A percentile compares a stretch with the other conserved stretches of the same genome.
Evolutionary conservation across 495 filamentous ascomycete genomes (phyloP).

Genomic region (Aspergillus sclerotioniger): DNA sequence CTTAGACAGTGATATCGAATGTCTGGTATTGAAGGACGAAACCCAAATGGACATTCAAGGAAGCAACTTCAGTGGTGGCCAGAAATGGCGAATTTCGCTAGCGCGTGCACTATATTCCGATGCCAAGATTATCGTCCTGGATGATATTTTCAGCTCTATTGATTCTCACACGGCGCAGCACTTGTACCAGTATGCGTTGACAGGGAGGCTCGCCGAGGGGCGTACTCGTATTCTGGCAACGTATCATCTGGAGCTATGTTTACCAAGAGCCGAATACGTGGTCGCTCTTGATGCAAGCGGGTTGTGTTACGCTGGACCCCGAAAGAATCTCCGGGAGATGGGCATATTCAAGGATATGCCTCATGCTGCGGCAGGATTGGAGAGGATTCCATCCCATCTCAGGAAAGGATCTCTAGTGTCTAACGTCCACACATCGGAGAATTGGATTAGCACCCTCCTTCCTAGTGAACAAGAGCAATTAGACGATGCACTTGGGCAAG

Average conservation of each 20-base stretch:
- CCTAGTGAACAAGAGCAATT: background rate
- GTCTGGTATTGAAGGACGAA: constrained; percentile 62
- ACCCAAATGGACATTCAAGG: constrained; percentile 72
- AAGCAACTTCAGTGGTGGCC: constrained; percentile 71
- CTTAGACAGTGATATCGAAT: constrained; percentile 64
- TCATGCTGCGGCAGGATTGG: constrained; percentile 11
- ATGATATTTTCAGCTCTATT: constrained; percentile 68
- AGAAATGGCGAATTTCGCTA: constrained; percentile 70
- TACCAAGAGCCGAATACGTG: constrained; percentile 65
- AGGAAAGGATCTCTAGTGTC: background rate
- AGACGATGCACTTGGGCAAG: no score
- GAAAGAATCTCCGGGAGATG: constrained; percentile 3
- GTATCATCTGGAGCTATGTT: constrained; percentile 75
- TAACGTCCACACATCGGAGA: background rate
- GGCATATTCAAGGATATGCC: constrained; percentile 40
- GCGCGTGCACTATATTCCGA: constrained; percentile 70
- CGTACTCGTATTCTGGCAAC: constrained; percentile 23
- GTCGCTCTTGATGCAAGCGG: constrained; percentile 56
- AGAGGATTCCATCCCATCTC: background rate
- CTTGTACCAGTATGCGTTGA: constrained; percentile 30
- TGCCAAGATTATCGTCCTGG: constrained; percentile 66
- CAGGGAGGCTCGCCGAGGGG: constrained; percentile 8
- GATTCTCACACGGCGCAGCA: constrained; percentile 21
- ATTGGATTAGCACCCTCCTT: background rate
- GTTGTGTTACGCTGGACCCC: background rate